Evolutionary conservation across 2,329 filamentous ascomycete genomes (phyloP), one percentile per base, ranked within the genome.

Genomic region (Scedosporium aurantiacum): DNA sequence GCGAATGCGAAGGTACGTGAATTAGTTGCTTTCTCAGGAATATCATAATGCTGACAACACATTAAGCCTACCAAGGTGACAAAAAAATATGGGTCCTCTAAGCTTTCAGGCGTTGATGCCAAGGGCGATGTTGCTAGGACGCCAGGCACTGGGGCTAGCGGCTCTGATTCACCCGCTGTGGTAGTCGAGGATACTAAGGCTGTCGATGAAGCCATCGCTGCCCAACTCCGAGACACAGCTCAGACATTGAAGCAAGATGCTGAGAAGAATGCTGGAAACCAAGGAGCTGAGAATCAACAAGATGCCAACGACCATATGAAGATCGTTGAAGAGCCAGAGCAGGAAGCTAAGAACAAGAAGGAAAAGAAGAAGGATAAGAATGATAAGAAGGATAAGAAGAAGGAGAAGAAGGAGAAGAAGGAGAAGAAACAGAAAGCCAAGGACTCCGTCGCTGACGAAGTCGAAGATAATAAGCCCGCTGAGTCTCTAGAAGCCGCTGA

Each of bases 161-260:
- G 18, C 12, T 54, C 50, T 14, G 57, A 58, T 5, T 61, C 64
- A 10, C 54, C 67, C 63, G 65, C 65, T 37, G 23, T 32, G 8
- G 54, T 37, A 16, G 23, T 57, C 60, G 54, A 63, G 37, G 28
- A 40, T 60, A 5, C 61, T 67, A 47, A 45, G 66, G n/a, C 63
- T 65, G 23, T 66, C 69, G 27, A 66, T 62, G 5, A 65, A 68
- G 60, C 54, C 8, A 66, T 66, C 27, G 66, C 67, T 28, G 66
- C 66, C 8, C 64, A 70, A 50, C 71, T 72, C 43, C 66, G 70
- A 60, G 62, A 63, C 23, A 61, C 69, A 59, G 65, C 63, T 7
- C 58, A 63, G 40, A 57, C 58, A 3, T 61, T 65, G 16, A 55
- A 68, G 63, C 64, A 66, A 23, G 18, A 12, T 25, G 18, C 23